These are phyloP conservation scores for Backusella sp. DNA, from an alignment of 192 early-diverging fungal species.

Conservation along the genomic window DNA sequence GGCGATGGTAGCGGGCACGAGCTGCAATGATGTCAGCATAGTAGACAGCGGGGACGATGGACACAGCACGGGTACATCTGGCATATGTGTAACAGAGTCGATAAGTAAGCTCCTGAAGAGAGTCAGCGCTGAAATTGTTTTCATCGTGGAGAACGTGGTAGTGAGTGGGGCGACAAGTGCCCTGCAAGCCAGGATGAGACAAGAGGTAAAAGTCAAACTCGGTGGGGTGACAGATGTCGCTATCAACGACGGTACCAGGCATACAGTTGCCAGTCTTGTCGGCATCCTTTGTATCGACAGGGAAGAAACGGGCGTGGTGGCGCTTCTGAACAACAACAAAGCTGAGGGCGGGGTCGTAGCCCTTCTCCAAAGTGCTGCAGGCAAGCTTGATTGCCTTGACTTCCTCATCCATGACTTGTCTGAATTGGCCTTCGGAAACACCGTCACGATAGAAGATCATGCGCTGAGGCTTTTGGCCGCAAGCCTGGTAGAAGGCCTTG, in stretches of 20 bases:
- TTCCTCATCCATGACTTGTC: slow-evolving; percentile 71
- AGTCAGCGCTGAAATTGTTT: slow-evolving; percentile 74
- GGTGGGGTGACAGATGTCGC: slow-evolving; percentile 69
- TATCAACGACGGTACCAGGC: slow-evolving; percentile 82
- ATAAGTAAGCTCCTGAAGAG: slow-evolving; percentile 85
- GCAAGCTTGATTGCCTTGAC: slow-evolving; percentile 51
- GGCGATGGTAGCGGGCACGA: slow-evolving; percentile 80
- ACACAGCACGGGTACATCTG: slow-evolving; percentile 84
- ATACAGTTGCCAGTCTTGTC: slow-evolving; percentile 80
- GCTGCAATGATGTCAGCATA: slow-evolving; percentile 91
- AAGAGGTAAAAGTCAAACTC: slow-evolving; percentile 90
- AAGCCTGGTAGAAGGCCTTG: slow-evolving; percentile 63
- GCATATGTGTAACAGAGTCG: slow-evolving; percentile 88
- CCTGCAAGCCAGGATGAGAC: slow-evolving; percentile 89
- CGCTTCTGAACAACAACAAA: slow-evolving; percentile 88
- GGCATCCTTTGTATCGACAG: slow-evolving; percentile 50
- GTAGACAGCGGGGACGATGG: slow-evolving; percentile 87
- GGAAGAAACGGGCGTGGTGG: slow-evolving; percentile 88
- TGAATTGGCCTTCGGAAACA: slow-evolving; percentile 86
- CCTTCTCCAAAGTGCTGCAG: slow-evolving; percentile 58
- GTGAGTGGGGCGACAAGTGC: slow-evolving; percentile 89
- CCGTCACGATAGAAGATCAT: slow-evolving; percentile 92
- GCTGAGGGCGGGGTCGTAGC: slow-evolving; percentile 79
- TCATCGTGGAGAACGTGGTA: slow-evolving; percentile 93
- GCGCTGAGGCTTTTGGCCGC: slow-evolving; percentile 68